Evolutionary conservation across 176 grass and related monocot genomes (phyloP).

Genomic region (Poa annua): DNA sequence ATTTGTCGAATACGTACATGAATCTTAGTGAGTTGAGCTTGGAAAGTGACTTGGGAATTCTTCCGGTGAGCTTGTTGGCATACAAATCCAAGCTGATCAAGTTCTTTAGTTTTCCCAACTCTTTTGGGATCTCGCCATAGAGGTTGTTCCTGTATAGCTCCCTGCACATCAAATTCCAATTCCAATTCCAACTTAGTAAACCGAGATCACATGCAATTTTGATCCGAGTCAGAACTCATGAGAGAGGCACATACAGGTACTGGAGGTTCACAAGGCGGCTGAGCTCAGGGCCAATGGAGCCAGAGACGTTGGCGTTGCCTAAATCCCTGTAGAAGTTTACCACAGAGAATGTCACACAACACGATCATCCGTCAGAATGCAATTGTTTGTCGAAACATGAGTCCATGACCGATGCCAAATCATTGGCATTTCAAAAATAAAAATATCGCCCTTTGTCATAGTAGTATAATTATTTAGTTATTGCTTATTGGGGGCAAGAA

Average conservation of each 20-base stretch:
- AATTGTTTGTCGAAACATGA: background rate
- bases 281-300: constrained; percentile 79
- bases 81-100: constrained; percentile 98
- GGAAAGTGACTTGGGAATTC: constrained; percentile 83
- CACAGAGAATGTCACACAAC: constrained; percentile 7
- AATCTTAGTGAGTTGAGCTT: constrained; percentile 85
- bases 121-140: constrained; percentile 67
- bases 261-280: constrained; percentile 82
- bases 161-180: constrained; percentile 50
- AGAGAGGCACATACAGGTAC: constrained; percentile 63
- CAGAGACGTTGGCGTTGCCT: constrained; percentile 94
- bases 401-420: background rate
- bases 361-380: background rate
- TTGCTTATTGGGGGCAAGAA: background rate
- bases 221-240: constrained; percentile 19
- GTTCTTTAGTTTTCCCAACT: constrained; percentile 85
- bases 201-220: constrained; percentile 11
- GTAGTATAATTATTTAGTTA: background rate
- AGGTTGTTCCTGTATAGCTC: constrained; percentile 92
- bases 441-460: background rate
- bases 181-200: background rate
- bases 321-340: constrained; percentile 70
- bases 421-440: background rate
- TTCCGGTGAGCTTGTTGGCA: constrained; percentile 70
- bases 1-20: constrained; percentile 56